A percentile compares a stretch with the other conserved stretches of the same genome.
These are phyloP conservation scores for Fusarium sp. DNA, from an alignment of 2,329 filamentous ascomycete genomes.

Conservation along the genomic window DNA sequence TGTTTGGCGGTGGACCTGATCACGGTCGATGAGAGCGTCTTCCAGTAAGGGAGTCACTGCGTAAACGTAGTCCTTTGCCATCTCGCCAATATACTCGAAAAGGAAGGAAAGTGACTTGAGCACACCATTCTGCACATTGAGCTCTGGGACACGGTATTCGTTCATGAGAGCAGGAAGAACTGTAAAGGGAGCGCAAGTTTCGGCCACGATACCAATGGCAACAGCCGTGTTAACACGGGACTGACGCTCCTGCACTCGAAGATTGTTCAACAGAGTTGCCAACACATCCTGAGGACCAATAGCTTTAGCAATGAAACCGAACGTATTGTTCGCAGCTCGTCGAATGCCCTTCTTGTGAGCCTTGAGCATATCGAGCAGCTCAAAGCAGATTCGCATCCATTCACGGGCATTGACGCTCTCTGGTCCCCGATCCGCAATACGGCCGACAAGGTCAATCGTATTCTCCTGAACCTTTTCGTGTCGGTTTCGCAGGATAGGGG, in stretches of 20 bases:
- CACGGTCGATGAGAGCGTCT: slow-evolving; percentile 95
- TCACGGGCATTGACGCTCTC: slow-evolving; percentile 97
- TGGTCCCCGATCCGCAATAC: slow-evolving; percentile 95
- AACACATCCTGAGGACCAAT: slow-evolving; percentile 98
- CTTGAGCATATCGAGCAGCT: slow-evolving; percentile 98
- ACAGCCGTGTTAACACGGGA: slow-evolving; percentile 98
- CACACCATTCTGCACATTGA: slow-evolving; percentile 98
- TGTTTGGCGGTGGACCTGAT: slow-evolving; percentile 97
- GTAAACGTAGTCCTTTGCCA: slow-evolving; percentile 99
- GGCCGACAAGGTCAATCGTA: slow-evolving; percentile 96
- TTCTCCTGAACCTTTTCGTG: slow-evolving; percentile 99
- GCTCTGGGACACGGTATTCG: slow-evolving; percentile 96
- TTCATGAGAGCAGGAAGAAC: slow-evolving; percentile 99
- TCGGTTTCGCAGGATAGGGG: slow-evolving; percentile 96
- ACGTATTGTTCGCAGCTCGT: slow-evolving; percentile 98
- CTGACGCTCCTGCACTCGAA: slow-evolving; percentile 96
- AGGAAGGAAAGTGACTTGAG: slow-evolving; percentile 96
- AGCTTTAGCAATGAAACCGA: slow-evolving; percentile 98
- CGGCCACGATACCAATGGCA: slow-evolving; percentile 96
- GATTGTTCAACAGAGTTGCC: slow-evolving; percentile 93
- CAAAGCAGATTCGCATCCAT: slow-evolving; percentile 99
- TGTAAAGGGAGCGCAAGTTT: slow-evolving; percentile 98
- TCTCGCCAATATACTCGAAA: slow-evolving; percentile 99
- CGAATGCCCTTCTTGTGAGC: slow-evolving; percentile 99
- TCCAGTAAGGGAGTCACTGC: slow-evolving; percentile 95